Conservation (phyloP, 2,329 filamentous ascomycete genomes). For the Cryoendolithus antarcticus region DNA sequence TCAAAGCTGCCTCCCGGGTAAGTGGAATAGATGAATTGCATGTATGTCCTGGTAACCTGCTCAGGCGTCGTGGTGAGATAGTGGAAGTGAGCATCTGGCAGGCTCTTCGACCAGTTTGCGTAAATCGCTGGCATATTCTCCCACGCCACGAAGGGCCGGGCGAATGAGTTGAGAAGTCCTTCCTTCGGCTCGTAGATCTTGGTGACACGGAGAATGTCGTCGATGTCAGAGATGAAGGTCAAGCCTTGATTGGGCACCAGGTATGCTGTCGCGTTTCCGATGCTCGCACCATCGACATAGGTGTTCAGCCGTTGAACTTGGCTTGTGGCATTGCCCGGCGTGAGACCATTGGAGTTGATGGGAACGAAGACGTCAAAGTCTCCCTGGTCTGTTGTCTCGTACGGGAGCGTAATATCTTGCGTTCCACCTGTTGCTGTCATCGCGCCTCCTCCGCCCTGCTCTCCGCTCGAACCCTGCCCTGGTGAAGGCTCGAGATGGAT, state of each 20-base stretch:
- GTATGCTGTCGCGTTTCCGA: conserved; percentile 65
- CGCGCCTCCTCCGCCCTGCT: conserved; percentile 38
- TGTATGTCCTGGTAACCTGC: conserved; percentile 65
- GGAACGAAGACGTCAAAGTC: conserved; percentile 63
- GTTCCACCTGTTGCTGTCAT: conserved; percentile 45
- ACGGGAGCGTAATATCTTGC: conserved; percentile 52
- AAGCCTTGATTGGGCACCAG: conserved; percentile 58
- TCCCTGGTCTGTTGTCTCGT: conserved; percentile 52
- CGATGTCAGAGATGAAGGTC: conserved; percentile 65
- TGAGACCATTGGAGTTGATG: conserved; percentile 48
- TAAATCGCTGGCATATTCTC: conserved; percentile 72
- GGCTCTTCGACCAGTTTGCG: conserved; percentile 56
- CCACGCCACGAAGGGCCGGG: conserved; percentile 57
- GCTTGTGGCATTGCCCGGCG: conserved; percentile 52
- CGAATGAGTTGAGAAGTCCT: conserved; percentile 66
- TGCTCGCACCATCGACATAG: conserved; percentile 49
- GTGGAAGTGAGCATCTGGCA: conserved; percentile 63
- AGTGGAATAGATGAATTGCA: conserved; percentile 65
- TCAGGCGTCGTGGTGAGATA: conserved; percentile 73
- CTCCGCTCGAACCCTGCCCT: conserved; percentile 40
- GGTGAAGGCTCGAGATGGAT: conserved; percentile 50
- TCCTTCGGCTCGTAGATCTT: conserved; percentile 68
- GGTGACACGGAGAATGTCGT: conserved; percentile 66
- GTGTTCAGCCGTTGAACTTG: conserved; percentile 57
- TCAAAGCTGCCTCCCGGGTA: conserved; percentile 70